A percentile compares a stretch with the other conserved stretches of the same genome.
These are phyloP conservation scores for Tilletia indica DNA, from an alignment of 1,284 basidiomycete genomes.

Conservation along the genomic window DNA sequence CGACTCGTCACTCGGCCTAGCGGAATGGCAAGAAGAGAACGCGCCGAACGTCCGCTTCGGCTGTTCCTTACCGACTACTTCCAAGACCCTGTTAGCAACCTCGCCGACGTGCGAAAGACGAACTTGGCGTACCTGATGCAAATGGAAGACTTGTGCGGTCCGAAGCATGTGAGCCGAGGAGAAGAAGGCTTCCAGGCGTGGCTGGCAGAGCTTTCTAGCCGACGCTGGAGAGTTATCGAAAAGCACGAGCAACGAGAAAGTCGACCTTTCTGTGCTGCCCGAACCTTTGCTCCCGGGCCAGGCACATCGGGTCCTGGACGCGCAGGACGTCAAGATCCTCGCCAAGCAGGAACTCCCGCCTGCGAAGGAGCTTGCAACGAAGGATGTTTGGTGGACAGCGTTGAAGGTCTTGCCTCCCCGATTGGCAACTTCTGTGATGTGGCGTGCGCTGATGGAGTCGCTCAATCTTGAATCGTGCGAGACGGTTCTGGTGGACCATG, in stretches of 20 bases:
- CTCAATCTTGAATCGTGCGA: conserved; percentile 21
- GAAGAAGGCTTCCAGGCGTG: background rate
- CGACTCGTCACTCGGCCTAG: conserved; percentile 61
- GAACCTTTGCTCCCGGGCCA: no score
- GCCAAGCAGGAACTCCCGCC: no score
- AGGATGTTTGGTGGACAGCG: background rate
- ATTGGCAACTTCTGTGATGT: background rate
- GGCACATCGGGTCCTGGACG: no score
- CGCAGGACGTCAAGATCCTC: no score
- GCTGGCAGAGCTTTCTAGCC: background rate
- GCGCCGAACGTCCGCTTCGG: no score
- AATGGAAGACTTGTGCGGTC: no score
- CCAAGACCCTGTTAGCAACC: no score
- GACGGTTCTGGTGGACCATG: conserved; percentile 34
- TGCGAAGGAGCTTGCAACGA: background rate
- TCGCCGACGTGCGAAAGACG: background rate
- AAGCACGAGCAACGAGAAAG: no score
- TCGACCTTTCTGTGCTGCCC: no score
- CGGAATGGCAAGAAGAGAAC: background rate
- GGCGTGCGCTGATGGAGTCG: background rate
- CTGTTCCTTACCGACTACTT: no score
- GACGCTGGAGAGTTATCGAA: background rate
- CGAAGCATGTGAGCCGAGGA: background rate
- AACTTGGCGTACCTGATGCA: background rate
- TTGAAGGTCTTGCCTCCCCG: background rate